Percentiles rank a stretch among this genome's conserved stretches.
Conservation (phyloP, 257 asterid genomes). For the Przewalskia tangutica region DNA sequence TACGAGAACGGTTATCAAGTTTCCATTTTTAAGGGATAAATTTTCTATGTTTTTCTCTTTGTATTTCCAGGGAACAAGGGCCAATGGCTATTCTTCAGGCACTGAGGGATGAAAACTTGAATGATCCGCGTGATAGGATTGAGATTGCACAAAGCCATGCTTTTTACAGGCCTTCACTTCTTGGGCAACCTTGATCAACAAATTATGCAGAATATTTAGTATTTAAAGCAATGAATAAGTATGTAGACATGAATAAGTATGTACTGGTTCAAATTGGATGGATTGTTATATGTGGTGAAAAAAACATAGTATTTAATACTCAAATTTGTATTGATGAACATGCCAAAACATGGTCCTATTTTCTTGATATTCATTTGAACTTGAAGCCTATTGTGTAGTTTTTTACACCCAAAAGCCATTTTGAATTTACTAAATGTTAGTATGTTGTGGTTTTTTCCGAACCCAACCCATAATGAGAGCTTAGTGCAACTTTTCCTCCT, state of each 20-base stretch:
- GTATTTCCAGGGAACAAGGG: conserved; percentile 47
- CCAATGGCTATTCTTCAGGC: conserved; percentile 67
- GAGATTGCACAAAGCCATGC: conserved; percentile 84
- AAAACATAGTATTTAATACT: not conserved
- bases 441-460: not conserved
- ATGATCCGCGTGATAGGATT: conserved; percentile 85
- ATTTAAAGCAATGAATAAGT: conserved; percentile 3
- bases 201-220: not conserved
- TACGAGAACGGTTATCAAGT: not conserved
- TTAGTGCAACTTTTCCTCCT: not conserved
- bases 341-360: not conserved
- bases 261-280: not conserved
- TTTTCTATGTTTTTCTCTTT: not conserved
- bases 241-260: conserved; percentile 9
- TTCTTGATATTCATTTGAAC: not conserved
- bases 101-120: conserved; percentile 66
- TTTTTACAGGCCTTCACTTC: conserved; percentile 88
- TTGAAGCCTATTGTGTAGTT: not conserved
- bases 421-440: not conserved
- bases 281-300: not conserved
- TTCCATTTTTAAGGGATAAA: not conserved
- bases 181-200: conserved; percentile 29
- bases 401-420: not conserved
- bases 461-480: not conserved
- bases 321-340: not conserved